Evolutionary conservation across 495 filamentous ascomycete species (phyloP), one percentile per base, ranked within the genome.

Genomic region (Lasiosphaeria miniovina): DNA sequence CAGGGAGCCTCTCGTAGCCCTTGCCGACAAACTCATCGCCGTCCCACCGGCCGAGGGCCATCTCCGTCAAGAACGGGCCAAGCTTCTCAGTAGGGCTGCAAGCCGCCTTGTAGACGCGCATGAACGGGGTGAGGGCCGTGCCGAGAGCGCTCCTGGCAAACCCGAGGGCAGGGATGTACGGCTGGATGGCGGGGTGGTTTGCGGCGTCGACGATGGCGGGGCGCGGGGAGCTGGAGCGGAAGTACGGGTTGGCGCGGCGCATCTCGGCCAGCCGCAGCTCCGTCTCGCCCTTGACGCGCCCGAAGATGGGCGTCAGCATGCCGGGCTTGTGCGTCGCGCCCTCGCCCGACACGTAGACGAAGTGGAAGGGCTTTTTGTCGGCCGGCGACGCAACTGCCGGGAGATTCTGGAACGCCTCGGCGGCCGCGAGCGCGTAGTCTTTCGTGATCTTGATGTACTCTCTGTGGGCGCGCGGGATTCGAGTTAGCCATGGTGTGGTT

Each of bases 341-440:
- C 57, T 78, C 77, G 33, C 88, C 88, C 1, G 87, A 89, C 49
- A 91, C 81, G 66, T 86, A 86, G 64, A 90, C 75, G 64, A 90
- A 90, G 45, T 81, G 83, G 74, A 91, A 85, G 14, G 83, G 75
- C 45, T 79, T 68, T 14, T 65, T 60, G 14, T 36, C 45, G 3
- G 12, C 6, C 3, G 0, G n/a, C 14, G 51, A 40, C 7, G 34
- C 10, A 8, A 24, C 7, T 65, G 61, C 32, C 0, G 74, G 71
- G 45, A 87, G 74, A 5, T 68, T 70, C n/a, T 78, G 64, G 67
- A 90, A 86, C 12, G 86, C 84, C 49, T 80, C 70, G 3, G 86
- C 86, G 17, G 85, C 84, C 1, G 79, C 80, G 24, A 90, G 69
- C 8, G 87, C 69, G 60, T 84, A 90, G 65, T 81, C 78, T 55